Percentiles rank a stretch among this genome's conserved stretches.
Conservation (phyloP, 2,329 filamentous ascomycete species). For the Fusarium sp. region DNA sequence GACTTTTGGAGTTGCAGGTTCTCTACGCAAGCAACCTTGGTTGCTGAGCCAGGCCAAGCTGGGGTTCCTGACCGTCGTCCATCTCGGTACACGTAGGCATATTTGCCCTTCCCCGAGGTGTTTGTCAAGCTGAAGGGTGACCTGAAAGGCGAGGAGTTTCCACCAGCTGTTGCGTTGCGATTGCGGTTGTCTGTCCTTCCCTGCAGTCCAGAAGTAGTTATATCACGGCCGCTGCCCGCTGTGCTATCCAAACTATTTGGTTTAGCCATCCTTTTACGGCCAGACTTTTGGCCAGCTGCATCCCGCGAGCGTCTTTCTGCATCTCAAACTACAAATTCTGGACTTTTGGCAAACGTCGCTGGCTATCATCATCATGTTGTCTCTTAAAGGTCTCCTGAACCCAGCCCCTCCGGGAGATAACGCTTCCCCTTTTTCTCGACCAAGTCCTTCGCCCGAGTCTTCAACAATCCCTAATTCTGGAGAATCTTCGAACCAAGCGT, state of each 20-base stretch:
- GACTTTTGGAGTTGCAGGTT: constrained; percentile 44
- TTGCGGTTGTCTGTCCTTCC: constrained; percentile 45
- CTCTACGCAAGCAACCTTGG: constrained; percentile 28
- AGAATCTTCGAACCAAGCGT: constrained; percentile 15
- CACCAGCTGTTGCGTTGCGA: constrained; percentile 41
- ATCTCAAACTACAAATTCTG: constrained; percentile 9
- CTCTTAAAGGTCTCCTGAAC: constrained; percentile 77
- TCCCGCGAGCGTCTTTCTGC: constrained; percentile 18
- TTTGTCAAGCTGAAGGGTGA: constrained; percentile 50
- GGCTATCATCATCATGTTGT: constrained; percentile 67
- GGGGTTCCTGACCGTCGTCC: constrained; percentile 42
- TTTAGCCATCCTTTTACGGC: constrained; percentile 38
- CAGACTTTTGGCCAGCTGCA: constrained; percentile 27
- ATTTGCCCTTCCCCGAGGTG: constrained; percentile 42
- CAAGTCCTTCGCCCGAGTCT: constrained; percentile 53
- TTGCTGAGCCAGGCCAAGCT: constrained; percentile 34
- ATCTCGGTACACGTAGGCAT: constrained; percentile 35
- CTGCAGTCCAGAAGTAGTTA: constrained; percentile 46
- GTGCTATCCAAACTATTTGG: constrained; percentile 45
- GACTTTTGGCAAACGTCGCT: constrained; percentile 36
- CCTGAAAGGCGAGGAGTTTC: constrained; percentile 44
- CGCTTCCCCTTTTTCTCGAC: constrained; percentile 55
- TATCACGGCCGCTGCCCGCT: constrained; percentile 51
- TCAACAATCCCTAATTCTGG: constrained; percentile 30
- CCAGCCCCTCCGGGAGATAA: constrained; percentile 65